These are phyloP conservation scores for Trichoderma cornu-damae DNA, from an alignment of 2,329 filamentous ascomycete species.

Conservation along the genomic window DNA sequence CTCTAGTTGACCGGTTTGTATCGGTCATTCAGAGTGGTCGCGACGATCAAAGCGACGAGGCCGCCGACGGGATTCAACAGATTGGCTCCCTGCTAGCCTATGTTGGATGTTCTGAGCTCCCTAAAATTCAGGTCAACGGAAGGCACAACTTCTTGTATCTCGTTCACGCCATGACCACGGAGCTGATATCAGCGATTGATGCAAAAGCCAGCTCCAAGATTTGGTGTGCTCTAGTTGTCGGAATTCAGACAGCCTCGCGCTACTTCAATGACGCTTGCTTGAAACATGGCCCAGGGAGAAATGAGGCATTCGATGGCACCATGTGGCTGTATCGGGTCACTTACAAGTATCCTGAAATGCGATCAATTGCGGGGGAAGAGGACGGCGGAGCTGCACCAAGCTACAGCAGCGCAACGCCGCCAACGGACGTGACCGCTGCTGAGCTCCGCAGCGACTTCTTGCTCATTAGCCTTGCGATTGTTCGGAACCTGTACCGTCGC, in stretches of 20 bases:
- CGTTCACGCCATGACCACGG: conserved; percentile 31
- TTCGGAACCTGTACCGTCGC: conserved; percentile 39
- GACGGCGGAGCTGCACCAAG: conserved; percentile 3
- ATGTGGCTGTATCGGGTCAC: conserved; percentile 27
- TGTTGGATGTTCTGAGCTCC: conserved; percentile 44
- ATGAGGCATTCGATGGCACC: conserved; percentile 20
- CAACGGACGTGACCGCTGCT: conserved; percentile 22
- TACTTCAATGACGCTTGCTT: conserved; percentile 41
- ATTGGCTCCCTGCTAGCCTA: conserved; percentile 44
- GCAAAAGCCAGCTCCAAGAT: conserved; percentile 30
- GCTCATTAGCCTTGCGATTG: conserved; percentile 36
- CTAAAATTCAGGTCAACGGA: conserved; percentile 24
- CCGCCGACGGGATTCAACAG: conserved; percentile 29
- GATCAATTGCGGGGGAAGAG: conserved; percentile 18
- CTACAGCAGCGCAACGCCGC: background rate
- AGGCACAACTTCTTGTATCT: conserved; percentile 41
- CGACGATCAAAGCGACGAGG: conserved; percentile 21
- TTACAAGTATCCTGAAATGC: conserved; percentile 30
- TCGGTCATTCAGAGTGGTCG: conserved; percentile 27
- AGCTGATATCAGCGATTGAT: conserved; percentile 36
- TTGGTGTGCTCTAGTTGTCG: conserved; percentile 37
- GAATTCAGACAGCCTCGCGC: conserved; percentile 33
- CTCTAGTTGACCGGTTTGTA: conserved; percentile 30
- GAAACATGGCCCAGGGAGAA: conserved; percentile 23
- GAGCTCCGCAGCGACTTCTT: conserved; percentile 37